These are phyloP conservation scores for Sideroxylon spinosum DNA, from an alignment of 179 eudicot genomes.

Conservation along the genomic window DNA sequence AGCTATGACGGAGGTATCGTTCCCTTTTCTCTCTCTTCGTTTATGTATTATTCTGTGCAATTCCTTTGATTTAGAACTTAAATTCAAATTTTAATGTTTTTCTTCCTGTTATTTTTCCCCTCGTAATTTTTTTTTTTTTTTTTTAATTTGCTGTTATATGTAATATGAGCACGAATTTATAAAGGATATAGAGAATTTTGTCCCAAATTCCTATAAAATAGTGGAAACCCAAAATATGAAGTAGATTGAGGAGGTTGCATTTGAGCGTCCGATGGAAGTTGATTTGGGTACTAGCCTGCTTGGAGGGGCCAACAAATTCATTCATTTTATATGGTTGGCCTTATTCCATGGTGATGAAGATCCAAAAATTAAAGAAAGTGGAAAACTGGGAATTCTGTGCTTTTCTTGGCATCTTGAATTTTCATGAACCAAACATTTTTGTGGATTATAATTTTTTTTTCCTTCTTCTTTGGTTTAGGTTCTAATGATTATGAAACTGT, in stretches of 20 bases:
- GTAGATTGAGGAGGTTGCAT: neutral
- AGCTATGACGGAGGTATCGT: slow-evolving; percentile 24
- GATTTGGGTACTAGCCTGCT: neutral
- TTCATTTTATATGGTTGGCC: neutral
- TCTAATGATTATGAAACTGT: neutral
- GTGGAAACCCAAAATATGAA: neutral
- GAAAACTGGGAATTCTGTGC: too few relatives aligned
- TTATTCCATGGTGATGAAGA: too few relatives aligned
- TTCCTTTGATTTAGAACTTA: neutral
- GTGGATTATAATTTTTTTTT: neutral
- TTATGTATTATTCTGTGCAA: neutral
- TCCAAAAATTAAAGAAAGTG: too few relatives aligned
- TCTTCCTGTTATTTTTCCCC: too few relatives aligned
- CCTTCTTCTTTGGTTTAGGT: neutral
- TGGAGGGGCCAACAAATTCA: neutral
- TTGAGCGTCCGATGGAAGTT: slow-evolving; percentile 3
- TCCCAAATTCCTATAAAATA: neutral
- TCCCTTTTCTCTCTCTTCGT: neutral
- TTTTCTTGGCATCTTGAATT: neutral
- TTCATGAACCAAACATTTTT: neutral
- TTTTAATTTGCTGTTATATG: neutral
- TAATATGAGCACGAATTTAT: neutral
- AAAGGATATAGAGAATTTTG: neutral
- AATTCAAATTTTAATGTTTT: too few relatives aligned
- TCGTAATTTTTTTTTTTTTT: neutral